A percentile compares a stretch with the other conserved stretches of the same genome.
These are phyloP conservation scores for Nigrospora osmanthi DNA, from an alignment of 2,329 filamentous ascomycete species.

Conservation along the genomic window DNA sequence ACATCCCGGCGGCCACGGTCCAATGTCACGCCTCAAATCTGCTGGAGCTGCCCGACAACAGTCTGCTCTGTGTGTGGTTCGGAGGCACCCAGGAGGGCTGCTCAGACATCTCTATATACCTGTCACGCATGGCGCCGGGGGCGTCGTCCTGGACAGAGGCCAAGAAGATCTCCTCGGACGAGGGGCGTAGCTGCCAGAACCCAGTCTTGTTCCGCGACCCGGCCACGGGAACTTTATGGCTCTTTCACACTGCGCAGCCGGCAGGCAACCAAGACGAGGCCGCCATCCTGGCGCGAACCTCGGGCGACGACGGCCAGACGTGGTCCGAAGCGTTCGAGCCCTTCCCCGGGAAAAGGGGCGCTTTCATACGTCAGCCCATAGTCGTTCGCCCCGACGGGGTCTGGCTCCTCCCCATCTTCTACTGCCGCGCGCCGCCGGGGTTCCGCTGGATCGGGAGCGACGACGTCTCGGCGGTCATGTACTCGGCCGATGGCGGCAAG, in stretches of 20 bases:
- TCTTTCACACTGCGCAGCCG: conserved; percentile 36
- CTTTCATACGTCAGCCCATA: conserved; percentile 33
- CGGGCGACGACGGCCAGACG: conserved; percentile 23
- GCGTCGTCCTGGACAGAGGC: conserved; percentile 22
- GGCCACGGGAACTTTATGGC: conserved; percentile 24
- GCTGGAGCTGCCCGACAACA: conserved; percentile 28
- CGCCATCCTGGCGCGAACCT: conserved; percentile 26
- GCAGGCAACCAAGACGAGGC: conserved; percentile 34
- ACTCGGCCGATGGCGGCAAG: conserved; percentile 25
- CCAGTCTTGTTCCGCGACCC: conserved; percentile 31
- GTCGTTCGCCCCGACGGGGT: conserved; percentile 25
- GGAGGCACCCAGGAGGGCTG: conserved; percentile 36
- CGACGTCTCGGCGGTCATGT: conserved; percentile 30
- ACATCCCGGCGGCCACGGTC: conserved; percentile 28
- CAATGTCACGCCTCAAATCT: conserved; percentile 38
- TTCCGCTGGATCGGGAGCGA: conserved; percentile 35
- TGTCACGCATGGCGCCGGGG: conserved; percentile 25
- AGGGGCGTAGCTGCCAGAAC: conserved; percentile 34
- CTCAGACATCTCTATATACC: conserved; percentile 34
- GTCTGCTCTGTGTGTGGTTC: conserved; percentile 34
- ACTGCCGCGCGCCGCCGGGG: conserved; percentile 29
- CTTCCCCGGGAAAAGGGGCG: conserved; percentile 24
- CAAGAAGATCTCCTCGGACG: conserved; percentile 27
- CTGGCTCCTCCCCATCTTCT: conserved; percentile 34
- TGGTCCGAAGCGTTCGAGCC: conserved; percentile 25